Evolutionary conservation across 192 early-diverging fungal species (phyloP).

Genomic region (Spizellomyces punctatus): DNA sequence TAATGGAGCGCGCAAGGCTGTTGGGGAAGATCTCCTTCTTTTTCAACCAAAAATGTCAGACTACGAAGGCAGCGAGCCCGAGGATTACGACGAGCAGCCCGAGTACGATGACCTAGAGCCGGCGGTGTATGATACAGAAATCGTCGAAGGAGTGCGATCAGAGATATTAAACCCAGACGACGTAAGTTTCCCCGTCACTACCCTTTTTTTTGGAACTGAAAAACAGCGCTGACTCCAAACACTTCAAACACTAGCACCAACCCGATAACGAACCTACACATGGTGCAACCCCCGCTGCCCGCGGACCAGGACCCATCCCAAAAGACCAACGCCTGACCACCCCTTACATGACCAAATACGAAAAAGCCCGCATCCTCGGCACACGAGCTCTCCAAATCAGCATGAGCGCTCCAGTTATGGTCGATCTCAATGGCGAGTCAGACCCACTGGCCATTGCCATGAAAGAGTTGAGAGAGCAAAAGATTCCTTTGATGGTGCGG

Average conservation of each 20-base stretch:
- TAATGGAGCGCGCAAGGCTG: no score
- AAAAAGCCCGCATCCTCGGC: slow-evolving; percentile 61
- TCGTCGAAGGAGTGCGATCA: slow-evolving; percentile 5
- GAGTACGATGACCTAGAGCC: slow-evolving; percentile 32
- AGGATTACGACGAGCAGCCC: slow-evolving; percentile 29
- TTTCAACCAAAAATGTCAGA: slow-evolving; percentile 36
- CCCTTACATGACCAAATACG: slow-evolving; percentile 99
- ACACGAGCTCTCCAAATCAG: slow-evolving; percentile 95
- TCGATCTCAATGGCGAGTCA: slow-evolving; percentile 89
- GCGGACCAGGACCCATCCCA: slow-evolving; percentile 45
- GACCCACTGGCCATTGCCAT: slow-evolving; percentile 94
- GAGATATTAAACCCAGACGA: slow-evolving; percentile 28
- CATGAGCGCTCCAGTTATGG: slow-evolving; percentile 99
- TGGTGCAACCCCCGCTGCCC: background rate
- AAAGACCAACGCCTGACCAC: slow-evolving; percentile 87
- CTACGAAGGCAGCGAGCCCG: slow-evolving; percentile 38
- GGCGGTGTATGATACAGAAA: slow-evolving; percentile 19
- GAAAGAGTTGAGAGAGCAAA: slow-evolving; percentile 90
- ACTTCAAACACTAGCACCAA: background rate
- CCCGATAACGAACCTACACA: background rate
- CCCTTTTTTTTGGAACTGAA: background rate
- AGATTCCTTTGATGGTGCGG: slow-evolving; percentile 90
- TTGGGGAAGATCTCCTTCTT: no score
- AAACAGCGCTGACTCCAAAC: background rate
- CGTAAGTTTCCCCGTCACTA: slow-evolving; percentile 6